Conservation (phyloP, 1,139 yeast genomes). For the Scheffersomyces lignicola region DNA sequence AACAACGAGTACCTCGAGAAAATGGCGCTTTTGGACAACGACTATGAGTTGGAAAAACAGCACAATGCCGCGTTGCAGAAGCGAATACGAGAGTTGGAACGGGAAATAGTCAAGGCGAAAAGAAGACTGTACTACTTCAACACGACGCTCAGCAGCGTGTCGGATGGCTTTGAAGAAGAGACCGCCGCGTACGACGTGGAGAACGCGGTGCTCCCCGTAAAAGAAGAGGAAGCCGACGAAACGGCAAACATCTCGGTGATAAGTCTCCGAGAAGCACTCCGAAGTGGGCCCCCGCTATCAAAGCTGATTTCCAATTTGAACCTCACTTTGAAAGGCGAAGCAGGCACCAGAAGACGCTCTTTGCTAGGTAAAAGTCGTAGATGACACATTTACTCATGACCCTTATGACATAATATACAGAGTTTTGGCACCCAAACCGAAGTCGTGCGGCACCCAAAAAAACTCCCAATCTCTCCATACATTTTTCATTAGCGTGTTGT, state of each 20-base stretch:
- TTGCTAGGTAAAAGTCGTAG: conserved; percentile 1
- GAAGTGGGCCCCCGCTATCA: conserved; percentile 33
- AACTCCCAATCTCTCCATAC: too few relatives aligned
- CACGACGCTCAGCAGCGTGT: conserved; percentile 1
- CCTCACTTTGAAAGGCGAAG: background rate
- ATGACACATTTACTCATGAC: too few relatives aligned
- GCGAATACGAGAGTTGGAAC: conserved; percentile 24
- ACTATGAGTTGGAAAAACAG: conserved; percentile 32
- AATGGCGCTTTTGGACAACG: conserved; percentile 43
- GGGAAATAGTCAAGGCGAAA: conserved; percentile 10
- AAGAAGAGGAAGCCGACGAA: conserved; percentile 5
- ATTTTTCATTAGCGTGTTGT: too few relatives aligned
- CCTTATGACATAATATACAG: too few relatives aligned
- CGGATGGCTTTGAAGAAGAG: background rate
- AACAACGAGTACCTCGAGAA: conserved; percentile 44
- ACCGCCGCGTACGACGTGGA: background rate
- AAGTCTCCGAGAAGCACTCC: conserved; percentile 31
- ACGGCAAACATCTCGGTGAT: conserved; percentile 29
- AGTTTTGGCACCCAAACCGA: too few relatives aligned
- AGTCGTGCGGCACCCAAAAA: too few relatives aligned
- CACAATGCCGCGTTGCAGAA: conserved; percentile 31
- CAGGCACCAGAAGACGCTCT: conserved; percentile 2
- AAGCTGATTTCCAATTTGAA: conserved; percentile 6
- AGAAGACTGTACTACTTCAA: conserved; percentile 4
- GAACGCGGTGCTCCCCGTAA: background rate